Conservation (phyloP, 106 monocot genomes). For the Dioscorea alata region DNA sequence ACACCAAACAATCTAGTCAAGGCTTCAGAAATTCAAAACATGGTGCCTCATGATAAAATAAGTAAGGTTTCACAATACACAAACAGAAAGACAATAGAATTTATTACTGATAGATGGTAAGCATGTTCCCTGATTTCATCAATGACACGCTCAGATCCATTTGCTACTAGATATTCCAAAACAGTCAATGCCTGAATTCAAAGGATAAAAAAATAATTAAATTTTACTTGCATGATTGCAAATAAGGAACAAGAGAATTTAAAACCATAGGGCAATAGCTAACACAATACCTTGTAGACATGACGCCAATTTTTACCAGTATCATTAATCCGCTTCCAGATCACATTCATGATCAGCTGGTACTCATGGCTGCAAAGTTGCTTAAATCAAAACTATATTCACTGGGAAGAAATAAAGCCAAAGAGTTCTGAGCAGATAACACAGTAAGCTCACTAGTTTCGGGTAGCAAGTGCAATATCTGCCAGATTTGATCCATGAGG, state of each 20-base stretch:
- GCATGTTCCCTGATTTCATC: slow-evolving; percentile 90
- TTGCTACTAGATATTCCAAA: slow-evolving; percentile 83
- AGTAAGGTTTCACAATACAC: neutral
- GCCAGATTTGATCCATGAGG: slow-evolving; percentile 89
- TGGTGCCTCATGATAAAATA: too few species aligned
- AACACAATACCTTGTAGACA: slow-evolving; percentile 74
- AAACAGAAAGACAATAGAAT: neutral
- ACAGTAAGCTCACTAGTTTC: slow-evolving; percentile 58
- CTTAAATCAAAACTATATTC: too few species aligned
- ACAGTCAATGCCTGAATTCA: slow-evolving; percentile 61
- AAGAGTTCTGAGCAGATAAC: neutral
- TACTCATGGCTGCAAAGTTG: slow-evolving; percentile 74
- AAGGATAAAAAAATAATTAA: neutral
- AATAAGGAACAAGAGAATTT: too few species aligned
- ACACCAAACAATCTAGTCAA: slow-evolving; percentile 2
- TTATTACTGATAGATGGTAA: slow-evolving; percentile 78
- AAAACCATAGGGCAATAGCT: neutral
- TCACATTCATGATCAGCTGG: slow-evolving; percentile 82
- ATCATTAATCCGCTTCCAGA: slow-evolving; percentile 97
- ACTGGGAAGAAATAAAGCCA: too few species aligned
- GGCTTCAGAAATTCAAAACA: too few species aligned
- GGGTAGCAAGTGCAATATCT: slow-evolving; percentile 85
- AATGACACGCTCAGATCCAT: slow-evolving; percentile 90
- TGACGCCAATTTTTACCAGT: slow-evolving; percentile 99
- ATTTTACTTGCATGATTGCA: neutral